Evolutionary conservation across 2,329 filamentous ascomycete genomes (phyloP).

Genomic region (Sporothrix pseudoabietina): DNA sequence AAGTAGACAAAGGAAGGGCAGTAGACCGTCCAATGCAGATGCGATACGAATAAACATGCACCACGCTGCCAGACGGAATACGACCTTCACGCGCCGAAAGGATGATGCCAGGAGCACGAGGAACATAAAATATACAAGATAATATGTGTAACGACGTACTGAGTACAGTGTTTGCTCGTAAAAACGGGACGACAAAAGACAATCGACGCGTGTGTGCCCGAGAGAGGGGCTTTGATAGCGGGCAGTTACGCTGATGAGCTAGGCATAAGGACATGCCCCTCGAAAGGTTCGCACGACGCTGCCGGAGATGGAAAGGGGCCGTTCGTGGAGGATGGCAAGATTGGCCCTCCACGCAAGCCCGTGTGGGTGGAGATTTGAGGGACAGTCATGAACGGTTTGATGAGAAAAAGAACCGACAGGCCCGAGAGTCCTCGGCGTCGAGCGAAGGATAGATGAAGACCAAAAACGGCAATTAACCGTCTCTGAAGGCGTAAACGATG

Average conservation of each 20-base stretch:
- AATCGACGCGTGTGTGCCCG: slow-evolving; percentile 10
- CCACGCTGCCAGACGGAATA: background rate
- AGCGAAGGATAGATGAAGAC: background rate
- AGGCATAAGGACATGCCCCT: background rate
- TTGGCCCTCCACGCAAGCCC: background rate
- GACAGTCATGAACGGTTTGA: background rate
- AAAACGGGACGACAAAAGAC: background rate
- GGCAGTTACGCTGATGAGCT: slow-evolving; percentile 11
- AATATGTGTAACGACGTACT: background rate
- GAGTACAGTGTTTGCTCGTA: background rate
- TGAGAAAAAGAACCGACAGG: background rate
- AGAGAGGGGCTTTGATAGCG: background rate
- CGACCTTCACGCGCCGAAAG: background rate
- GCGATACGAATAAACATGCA: slow-evolving; percentile 2
- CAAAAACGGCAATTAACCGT: background rate
- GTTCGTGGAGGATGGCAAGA: background rate
- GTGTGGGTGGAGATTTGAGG: background rate
- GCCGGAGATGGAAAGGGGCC: background rate
- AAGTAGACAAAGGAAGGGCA: background rate
- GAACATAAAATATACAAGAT: background rate
- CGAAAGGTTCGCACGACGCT: background rate
- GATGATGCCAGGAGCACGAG: background rate
- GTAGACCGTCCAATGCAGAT: background rate
- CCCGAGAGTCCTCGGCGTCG: background rate
- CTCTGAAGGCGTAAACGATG: background rate